Percentiles rank a stretch among this genome's conserved stretches.
phyloP scores from a whole-genome alignment of 805 yeast species.

The Saccharomycopsis microspora region DNA sequence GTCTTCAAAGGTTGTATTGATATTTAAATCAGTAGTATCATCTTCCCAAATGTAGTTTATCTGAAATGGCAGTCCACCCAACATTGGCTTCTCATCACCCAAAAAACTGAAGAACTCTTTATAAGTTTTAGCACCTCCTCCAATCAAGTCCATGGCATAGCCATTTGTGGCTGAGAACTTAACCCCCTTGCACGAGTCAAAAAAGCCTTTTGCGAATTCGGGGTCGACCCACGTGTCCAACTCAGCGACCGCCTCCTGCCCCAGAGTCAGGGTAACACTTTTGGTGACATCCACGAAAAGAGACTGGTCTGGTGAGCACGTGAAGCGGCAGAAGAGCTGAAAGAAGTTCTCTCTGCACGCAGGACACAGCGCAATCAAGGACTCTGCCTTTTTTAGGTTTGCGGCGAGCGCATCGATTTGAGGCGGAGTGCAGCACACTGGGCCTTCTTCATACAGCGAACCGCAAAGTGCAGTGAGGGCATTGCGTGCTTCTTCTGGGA shows the following conservation, averaged over 20 bases:
- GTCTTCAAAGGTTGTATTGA: too few relatives aligned
- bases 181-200: slow-evolving; percentile 77
- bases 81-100: slow-evolving; percentile 87
- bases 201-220: slow-evolving; percentile 51
- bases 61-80: slow-evolving; percentile 95
- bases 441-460: slow-evolving; percentile 38
- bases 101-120: slow-evolving; percentile 69
- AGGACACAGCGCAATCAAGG: slow-evolving; percentile 81
- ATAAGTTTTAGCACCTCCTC: slow-evolving; percentile 88
- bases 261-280: slow-evolving; percentile 38
- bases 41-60: slow-evolving; percentile 55
- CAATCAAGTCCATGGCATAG: slow-evolving; percentile 90
- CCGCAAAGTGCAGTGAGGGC: slow-evolving; percentile 62
- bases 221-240: slow-evolving; percentile 51
- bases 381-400: slow-evolving; percentile 64
- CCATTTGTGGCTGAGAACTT: slow-evolving; percentile 94
- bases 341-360: slow-evolving; percentile 84
- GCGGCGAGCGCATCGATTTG: slow-evolving; percentile 48
- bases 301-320: slow-evolving; percentile 82
- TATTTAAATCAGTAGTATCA: background rate
- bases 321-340: slow-evolving; percentile 75
- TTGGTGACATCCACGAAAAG: slow-evolving; percentile 57
- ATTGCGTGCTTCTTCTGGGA: slow-evolving; percentile 25
- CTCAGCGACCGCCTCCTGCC: slow-evolving; percentile 56
- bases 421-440: slow-evolving; percentile 58